Evolutionary conservation across 331 rosid genomes (phyloP), one percentile per base, ranked within the genome.

Genomic region (Malus hybrid): DNA sequence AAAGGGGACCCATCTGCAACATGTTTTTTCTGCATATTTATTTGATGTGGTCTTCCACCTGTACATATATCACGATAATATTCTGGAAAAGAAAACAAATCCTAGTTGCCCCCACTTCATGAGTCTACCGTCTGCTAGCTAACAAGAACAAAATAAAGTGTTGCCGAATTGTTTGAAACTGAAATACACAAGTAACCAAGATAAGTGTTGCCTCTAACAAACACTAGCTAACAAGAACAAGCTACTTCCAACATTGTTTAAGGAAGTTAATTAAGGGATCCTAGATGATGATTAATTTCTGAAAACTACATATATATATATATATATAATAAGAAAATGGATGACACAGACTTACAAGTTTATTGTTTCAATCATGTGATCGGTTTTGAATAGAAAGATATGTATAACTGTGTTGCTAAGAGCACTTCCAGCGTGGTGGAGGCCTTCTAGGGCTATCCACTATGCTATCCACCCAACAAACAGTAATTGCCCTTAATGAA

Each of bases 151-250:
- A 39, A 39, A 39, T 39, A 39, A 62, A 32, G 65, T 65, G 61
- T n/a, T 16, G 81, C 79, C 77, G 65, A 67, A 54, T 7, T 71
- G 50, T 67, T 71, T 84, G 81, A 78, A 77, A 78, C 33, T 27
- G 18, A 61, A 6, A 27, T 5, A 13, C 16, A 61, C 4, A 27
- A 27, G 28, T 61, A 61, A 63, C 13, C 56, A 44, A 67, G 31
- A 44, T 42, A 71, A 73, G 68, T 22, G 76, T 59, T 36, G 27
- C 57, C 67, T 16, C 6, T 19, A 15, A 20, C 3, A 42, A 13
- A 57, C 63, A 27, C 34, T 27, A 13, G 6, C 28, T 34, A 44
- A 33, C 67, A 59, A 15, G 28, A 32, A 29, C 11, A 24, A 10
- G 19, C 57, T 57, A 22, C 67, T 7, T 16, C 44, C 15, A 4